phyloP scores from a whole-genome alignment of 1,284 basidiomycete species.

The Sphaerobolus stellatus region DNA sequence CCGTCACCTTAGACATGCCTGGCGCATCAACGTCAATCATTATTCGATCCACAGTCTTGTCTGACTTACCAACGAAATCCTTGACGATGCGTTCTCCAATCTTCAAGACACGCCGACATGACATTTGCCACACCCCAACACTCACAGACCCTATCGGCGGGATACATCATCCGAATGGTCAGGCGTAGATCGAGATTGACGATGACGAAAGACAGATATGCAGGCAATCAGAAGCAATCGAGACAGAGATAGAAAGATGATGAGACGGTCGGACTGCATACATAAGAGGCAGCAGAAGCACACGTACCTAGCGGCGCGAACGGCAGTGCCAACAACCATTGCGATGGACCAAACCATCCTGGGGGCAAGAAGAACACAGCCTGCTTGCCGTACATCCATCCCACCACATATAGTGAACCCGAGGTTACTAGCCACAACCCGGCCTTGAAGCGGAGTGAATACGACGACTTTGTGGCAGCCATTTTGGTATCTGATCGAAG shows the following conservation, averaged over 20 bases:
- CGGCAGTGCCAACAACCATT: slow-evolving; percentile 81
- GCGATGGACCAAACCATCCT: slow-evolving; percentile 83
- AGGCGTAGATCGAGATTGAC: too few species aligned
- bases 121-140: slow-evolving; percentile 89
- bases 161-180: too few species aligned
- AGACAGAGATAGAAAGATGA: too few species aligned
- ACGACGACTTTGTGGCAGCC: slow-evolving; percentile 61
- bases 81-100: slow-evolving; percentile 68
- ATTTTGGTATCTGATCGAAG: slow-evolving; percentile 69
- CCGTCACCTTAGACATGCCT: too few species aligned
- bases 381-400: slow-evolving; percentile 85
- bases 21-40: too few species aligned
- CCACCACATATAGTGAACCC: slow-evolving; percentile 77
- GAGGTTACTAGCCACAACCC: slow-evolving; percentile 81
- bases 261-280: neutral
- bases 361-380: slow-evolving; percentile 91
- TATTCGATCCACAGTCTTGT: neutral
- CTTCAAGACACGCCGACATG: slow-evolving; percentile 76
- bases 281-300: neutral
- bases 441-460: slow-evolving; percentile 73
- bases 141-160: slow-evolving; percentile 73
- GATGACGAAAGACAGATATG: too few species aligned
- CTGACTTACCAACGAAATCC: slow-evolving; percentile 35
- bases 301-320: slow-evolving; percentile 72
- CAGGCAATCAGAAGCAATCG: too few species aligned